Conservation (phyloP, 148 eudicot genomes). For the Selenicereus undatus region DNA sequence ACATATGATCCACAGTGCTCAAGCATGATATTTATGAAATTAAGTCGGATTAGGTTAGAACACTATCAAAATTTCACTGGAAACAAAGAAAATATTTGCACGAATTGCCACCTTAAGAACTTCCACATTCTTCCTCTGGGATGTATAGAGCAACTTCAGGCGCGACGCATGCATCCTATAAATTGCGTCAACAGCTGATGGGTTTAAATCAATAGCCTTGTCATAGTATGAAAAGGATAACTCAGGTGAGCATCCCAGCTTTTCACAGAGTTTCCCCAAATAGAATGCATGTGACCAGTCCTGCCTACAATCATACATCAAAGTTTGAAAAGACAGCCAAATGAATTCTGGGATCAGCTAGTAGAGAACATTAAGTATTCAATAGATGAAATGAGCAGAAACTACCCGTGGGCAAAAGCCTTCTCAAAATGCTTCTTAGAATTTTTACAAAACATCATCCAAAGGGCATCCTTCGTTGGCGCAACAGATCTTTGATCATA, state of each 20-base stretch:
- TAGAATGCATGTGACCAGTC: slow-evolving; percentile 96
- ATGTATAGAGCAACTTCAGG: slow-evolving; percentile 76
- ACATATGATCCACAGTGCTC: neutral
- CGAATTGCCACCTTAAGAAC: slow-evolving; percentile 58
- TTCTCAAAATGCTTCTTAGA: slow-evolving; percentile 85
- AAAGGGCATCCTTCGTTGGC: slow-evolving; percentile 63
- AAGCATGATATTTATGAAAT: neutral
- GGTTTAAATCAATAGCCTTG: slow-evolving; percentile 73
- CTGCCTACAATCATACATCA: slow-evolving; percentile 46
- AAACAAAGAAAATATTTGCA: slow-evolving; percentile 2
- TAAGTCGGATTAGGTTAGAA: neutral
- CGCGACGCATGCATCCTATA: slow-evolving; percentile 99
- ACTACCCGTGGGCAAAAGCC: slow-evolving; percentile 81
- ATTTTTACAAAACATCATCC: slow-evolving; percentile 78
- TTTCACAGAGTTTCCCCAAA: slow-evolving; percentile 85
- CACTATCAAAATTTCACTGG: neutral
- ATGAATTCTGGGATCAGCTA: slow-evolving; percentile 4
- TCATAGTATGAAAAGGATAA: slow-evolving; percentile 69
- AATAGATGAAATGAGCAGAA: slow-evolving; percentile 5
- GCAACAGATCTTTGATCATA: slow-evolving; percentile 82
- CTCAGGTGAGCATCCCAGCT: slow-evolving; percentile 65
- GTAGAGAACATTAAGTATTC: neutral
- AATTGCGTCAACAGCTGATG: slow-evolving; percentile 90
- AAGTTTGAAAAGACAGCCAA: neutral
- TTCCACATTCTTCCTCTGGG: slow-evolving; percentile 55